Conservation (phyloP, 2,329 filamentous ascomycete genomes). For the Verticillium nonalfalfae region DNA sequence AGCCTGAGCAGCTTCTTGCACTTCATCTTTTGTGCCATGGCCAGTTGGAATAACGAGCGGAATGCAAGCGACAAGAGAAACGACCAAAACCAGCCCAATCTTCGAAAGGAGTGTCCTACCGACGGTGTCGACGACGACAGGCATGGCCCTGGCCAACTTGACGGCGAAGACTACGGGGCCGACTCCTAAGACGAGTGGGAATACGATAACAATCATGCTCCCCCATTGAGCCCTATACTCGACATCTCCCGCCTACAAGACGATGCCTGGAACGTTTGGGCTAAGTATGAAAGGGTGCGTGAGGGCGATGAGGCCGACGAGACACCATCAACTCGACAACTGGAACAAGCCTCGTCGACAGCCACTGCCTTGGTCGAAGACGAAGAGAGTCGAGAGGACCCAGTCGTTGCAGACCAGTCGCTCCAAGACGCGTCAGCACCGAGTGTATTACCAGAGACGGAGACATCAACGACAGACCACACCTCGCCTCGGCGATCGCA, state of each 20-base stretch:
- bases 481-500: background rate
- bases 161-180: background rate
- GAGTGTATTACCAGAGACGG: background rate
- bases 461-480: background rate
- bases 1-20: slow-evolving; percentile 9
- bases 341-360: background rate
- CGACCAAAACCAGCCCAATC: background rate
- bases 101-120: background rate
- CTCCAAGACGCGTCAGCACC: background rate
- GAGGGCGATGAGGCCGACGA: background rate
- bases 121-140: background rate
- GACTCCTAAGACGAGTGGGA: background rate
- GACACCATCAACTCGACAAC: background rate
- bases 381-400: background rate
- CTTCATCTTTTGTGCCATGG: slow-evolving; percentile 1
- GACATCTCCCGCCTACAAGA: background rate
- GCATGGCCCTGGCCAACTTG: background rate
- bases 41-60: background rate
- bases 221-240: background rate
- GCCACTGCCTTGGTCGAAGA: background rate
- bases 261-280: background rate
- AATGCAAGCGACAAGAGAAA: background rate
- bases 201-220: slow-evolving; percentile 1
- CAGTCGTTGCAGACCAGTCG: background rate
- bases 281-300: background rate